These are phyloP conservation scores for Fennellomyces sp. DNA, from an alignment of 371 early-diverging fungal species.

Conservation along the genomic window DNA sequence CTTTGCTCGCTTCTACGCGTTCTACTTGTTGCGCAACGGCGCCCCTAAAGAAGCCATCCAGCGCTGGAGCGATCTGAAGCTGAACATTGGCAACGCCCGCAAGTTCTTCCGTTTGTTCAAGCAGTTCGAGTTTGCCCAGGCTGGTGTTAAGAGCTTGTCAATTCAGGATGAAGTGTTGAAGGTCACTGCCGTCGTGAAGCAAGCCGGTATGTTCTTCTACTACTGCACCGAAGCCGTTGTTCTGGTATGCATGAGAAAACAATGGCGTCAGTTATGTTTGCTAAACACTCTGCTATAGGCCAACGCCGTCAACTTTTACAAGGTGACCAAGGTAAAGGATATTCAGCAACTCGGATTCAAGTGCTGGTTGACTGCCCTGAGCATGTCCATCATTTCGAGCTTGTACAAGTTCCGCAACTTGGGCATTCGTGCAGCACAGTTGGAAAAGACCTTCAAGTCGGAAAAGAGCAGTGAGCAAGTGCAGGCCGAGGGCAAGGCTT, in stretches of 20 bases:
- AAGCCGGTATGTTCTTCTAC: conserved; percentile 60
- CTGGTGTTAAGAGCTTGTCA: conserved; percentile 52
- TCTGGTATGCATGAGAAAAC: conserved; percentile 35
- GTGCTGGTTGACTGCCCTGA: conserved; percentile 70
- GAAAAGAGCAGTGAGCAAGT: conserved; percentile 5
- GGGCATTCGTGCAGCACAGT: conserved; percentile 36
- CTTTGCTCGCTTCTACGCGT: conserved; percentile 69
- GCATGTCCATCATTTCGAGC: conserved; percentile 60
- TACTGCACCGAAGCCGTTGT: conserved; percentile 59
- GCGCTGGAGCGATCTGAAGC: conserved; percentile 60
- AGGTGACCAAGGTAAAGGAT: conserved; percentile 50
- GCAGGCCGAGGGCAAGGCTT: conserved; percentile 27
- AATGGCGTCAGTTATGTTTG: neutral
- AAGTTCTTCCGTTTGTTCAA: conserved; percentile 61
- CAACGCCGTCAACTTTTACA: conserved; percentile 42
- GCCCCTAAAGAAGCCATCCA: conserved; percentile 54
- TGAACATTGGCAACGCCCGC: conserved; percentile 62
- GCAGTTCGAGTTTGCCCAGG: conserved; percentile 64
- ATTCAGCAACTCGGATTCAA: conserved; percentile 54
- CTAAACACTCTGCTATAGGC: no score
- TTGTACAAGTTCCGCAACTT: conserved; percentile 66
- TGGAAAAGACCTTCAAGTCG: conserved; percentile 37
- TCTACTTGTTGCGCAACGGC: conserved; percentile 54
- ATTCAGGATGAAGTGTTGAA: conserved; percentile 58
- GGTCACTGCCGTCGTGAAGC: conserved; percentile 50